phyloP scores from a whole-genome alignment of 495 filamentous ascomycete genomes.

The Penicillium cinerascens region DNA sequence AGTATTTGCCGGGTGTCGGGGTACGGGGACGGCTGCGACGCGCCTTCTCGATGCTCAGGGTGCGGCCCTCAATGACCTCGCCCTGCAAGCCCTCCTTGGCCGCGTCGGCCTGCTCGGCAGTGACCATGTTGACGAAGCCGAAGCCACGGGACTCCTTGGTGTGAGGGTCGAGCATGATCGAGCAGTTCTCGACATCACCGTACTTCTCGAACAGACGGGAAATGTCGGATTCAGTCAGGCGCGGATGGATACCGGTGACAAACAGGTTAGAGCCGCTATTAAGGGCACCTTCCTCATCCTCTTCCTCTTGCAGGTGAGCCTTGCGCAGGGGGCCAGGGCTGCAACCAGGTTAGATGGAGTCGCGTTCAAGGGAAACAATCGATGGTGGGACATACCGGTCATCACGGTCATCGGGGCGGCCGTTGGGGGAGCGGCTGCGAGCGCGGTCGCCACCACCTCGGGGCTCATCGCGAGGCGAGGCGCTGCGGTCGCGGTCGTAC shows the following conservation, averaged over 20 bases:
- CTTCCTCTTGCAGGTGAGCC: slow-evolving; percentile 50
- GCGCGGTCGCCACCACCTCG: slow-evolving; percentile 73
- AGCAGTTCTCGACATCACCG: slow-evolving; percentile 96
- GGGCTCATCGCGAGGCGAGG: slow-evolving; percentile 77
- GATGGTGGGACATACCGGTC: slow-evolving; percentile 61
- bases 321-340: slow-evolving; percentile 29
- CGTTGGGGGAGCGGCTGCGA: slow-evolving; percentile 72
- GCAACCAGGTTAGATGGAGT: background rate
- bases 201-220: slow-evolving; percentile 97
- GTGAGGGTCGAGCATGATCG: slow-evolving; percentile 98
- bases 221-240: slow-evolving; percentile 85
- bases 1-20: slow-evolving; percentile 98
- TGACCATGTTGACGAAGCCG: slow-evolving; percentile 98
- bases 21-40: slow-evolving; percentile 90
- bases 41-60: slow-evolving; percentile 98
- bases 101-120: slow-evolving; percentile 87
- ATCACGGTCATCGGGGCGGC: slow-evolving; percentile 62
- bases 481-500: slow-evolving; percentile 85
- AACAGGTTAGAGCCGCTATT: slow-evolving; percentile 98
- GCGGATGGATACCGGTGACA: slow-evolving; percentile 96
- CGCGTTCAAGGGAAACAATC: slow-evolving; percentile 1
- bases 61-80: slow-evolving; percentile 92
- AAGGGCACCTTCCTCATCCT: slow-evolving; percentile 74
- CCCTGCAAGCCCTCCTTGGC: slow-evolving; percentile 95
- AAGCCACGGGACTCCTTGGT: slow-evolving; percentile 98